Evolutionary conservation across 2,329 filamentous ascomycete genomes (phyloP).

Genomic region (Emericellopsis cladophorae): DNA sequence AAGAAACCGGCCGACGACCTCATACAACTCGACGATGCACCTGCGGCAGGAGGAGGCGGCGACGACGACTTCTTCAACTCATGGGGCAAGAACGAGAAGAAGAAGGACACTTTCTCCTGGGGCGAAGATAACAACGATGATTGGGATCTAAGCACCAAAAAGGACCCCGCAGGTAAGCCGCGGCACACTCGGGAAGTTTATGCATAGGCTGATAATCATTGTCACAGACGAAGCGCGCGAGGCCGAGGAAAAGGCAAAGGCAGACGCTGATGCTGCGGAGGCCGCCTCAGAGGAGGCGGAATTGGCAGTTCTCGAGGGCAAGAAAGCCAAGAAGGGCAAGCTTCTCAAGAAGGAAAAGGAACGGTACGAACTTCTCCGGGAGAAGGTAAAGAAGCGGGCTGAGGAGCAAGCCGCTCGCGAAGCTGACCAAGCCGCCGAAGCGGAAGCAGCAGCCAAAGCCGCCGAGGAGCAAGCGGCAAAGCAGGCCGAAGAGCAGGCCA

Average conservation of each 20-base stretch:
- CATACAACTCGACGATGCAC: constrained; percentile 20
- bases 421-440: constrained; percentile 12
- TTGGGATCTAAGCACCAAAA: constrained; percentile 19
- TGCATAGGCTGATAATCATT: no score
- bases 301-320: constrained; percentile 12
- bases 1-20: constrained; percentile 24
- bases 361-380: constrained; percentile 12
- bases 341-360: constrained; percentile 12
- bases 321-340: constrained; percentile 14
- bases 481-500: constrained; percentile 7
- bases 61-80: constrained; percentile 42
- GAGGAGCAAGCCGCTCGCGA: constrained; percentile 11
- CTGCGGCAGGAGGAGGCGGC: constrained; percentile 16
- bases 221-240: constrained; percentile 34
- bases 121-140: constrained; percentile 1
- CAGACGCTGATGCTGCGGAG: constrained; percentile 13
- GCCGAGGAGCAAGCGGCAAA: constrained; percentile 5
- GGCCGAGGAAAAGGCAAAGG: constrained; percentile 19
- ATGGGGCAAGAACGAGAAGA: constrained; percentile 32
- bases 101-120: constrained; percentile 29
- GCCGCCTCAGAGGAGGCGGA: constrained; percentile 9
- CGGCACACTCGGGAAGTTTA: no score
- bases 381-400: constrained; percentile 7
- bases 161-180: constrained; percentile 23
- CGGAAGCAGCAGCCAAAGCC: constrained; percentile 8